Percentiles rank a stretch among this genome's conserved stretches.
phyloP scores from a whole-genome alignment of 352 stramenopile species.

The Thalassiosira exigua region DNA sequence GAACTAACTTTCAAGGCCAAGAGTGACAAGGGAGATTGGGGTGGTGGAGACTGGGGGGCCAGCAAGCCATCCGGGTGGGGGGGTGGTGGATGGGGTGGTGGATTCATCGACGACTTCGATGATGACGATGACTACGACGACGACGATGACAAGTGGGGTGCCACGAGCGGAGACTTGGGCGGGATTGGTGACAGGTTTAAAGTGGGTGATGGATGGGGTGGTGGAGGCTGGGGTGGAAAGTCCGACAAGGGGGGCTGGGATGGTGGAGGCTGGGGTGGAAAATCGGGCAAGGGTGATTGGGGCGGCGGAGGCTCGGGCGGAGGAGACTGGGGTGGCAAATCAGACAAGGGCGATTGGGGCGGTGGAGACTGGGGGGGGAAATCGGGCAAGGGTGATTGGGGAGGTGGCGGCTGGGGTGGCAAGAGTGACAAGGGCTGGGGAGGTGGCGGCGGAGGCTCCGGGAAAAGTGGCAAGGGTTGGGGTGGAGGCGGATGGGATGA shows the following conservation, averaged over 20 bases:
- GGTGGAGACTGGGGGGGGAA: too few relatives aligned
- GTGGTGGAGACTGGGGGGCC: too few relatives aligned
- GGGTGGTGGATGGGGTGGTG: too few relatives aligned
- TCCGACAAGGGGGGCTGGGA: constrained; percentile 20
- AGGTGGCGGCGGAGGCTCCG: neutral
- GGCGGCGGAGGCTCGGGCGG: neutral
- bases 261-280: neutral
- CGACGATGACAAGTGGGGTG: too few relatives aligned
- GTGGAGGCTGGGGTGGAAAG: too few relatives aligned
- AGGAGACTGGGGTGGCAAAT: constrained; percentile 11
- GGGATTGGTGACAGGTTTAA: too few relatives aligned
- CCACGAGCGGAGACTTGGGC: too few relatives aligned
- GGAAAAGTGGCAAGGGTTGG: constrained; percentile 24
- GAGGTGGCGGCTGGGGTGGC: neutral
- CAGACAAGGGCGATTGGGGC: constrained; percentile 10
- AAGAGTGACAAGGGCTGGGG: constrained; percentile 19
- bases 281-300: constrained; percentile 3
- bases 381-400: neutral
- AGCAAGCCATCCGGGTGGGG: too few relatives aligned
- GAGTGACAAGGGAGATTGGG: too few relatives aligned
- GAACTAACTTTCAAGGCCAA: too few relatives aligned
- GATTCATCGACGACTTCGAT: too few relatives aligned
- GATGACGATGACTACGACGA: constrained; percentile 3
- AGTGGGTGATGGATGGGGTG: too few relatives aligned
- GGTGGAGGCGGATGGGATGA: neutral